A percentile compares a stretch with the other conserved stretches of the same genome.
phyloP scores from a whole-genome alignment of 108 stramenopile species.

The Cyclostephanos invisitatus region DNA sequence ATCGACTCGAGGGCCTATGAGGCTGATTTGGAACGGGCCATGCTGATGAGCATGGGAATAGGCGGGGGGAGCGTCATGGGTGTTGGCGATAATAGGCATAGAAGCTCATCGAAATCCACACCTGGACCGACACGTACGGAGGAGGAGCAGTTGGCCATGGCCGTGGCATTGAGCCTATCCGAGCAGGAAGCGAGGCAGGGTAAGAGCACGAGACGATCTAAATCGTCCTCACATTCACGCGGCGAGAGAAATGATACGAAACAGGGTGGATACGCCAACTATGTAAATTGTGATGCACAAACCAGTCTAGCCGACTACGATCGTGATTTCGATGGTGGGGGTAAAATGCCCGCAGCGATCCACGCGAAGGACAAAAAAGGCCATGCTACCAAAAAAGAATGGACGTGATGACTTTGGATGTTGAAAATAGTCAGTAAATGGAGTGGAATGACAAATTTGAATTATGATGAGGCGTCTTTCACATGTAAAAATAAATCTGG shows the following conservation, averaged over 20 bases:
- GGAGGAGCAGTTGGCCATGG: constrained; percentile 55
- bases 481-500: too few relatives aligned
- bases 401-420: background rate
- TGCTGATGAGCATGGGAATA: constrained; percentile 42
- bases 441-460: background rate
- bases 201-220: background rate
- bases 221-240: background rate
- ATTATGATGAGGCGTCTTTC: too few relatives aligned
- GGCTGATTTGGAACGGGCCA: constrained; percentile 45
- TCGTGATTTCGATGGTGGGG: constrained; percentile 9
- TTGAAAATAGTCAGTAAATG: background rate
- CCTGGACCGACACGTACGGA: constrained; percentile 29
- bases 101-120: background rate
- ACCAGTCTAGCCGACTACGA: background rate
- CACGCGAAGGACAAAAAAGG: background rate
- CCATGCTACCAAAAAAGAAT: background rate
- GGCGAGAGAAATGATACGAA: background rate
- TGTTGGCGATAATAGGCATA: constrained; percentile 17
- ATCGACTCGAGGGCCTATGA: constrained; percentile 20
- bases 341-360: background rate
- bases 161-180: constrained; percentile 53
- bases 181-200: constrained; percentile 31
- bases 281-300: background rate
- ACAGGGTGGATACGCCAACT: background rate
- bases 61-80: constrained; percentile 47